Evolutionary conservation across 352 stramenopile species (phyloP).

Genomic region (Stramenopiles sp.): DNA sequence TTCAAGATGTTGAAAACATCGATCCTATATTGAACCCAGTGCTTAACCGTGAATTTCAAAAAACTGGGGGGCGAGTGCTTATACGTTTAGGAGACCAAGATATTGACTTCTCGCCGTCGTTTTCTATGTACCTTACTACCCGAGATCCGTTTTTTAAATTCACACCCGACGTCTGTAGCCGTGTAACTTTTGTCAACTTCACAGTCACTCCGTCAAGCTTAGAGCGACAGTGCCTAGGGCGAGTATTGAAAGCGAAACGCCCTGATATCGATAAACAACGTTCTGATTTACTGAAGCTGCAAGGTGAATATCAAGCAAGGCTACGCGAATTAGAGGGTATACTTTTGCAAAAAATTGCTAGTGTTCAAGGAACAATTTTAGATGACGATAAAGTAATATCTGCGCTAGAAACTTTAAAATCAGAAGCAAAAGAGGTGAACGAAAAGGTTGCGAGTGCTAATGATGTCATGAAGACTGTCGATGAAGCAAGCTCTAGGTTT

Average conservation of each 20-base stretch:
- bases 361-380: constrained; percentile 94
- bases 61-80: constrained; percentile 87
- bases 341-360: constrained; percentile 92
- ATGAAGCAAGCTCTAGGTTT: constrained; percentile 78
- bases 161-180: constrained; percentile 93
- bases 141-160: constrained; percentile 88
- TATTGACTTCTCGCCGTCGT: constrained; percentile 98
- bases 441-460: constrained; percentile 53
- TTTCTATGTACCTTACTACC: constrained; percentile 94
- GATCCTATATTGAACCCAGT: constrained; percentile 98
- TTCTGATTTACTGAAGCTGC: constrained; percentile 82
- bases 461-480: constrained; percentile 56
- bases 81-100: constrained; percentile 94
- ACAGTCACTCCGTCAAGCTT: constrained; percentile 95
- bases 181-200: constrained; percentile 98
- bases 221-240: constrained; percentile 81
- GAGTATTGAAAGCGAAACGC: constrained; percentile 84
- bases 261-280: constrained; percentile 90
- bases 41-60: constrained; percentile 94
- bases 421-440: constrained; percentile 84
- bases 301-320: constrained; percentile 87
- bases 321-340: constrained; percentile 92
- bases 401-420: constrained; percentile 93
- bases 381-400: constrained; percentile 95
- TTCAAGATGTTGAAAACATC: constrained; percentile 98